phyloP scores from a whole-genome alignment of 805 yeast genomes.

The Ogataea glucozyma region DNA sequence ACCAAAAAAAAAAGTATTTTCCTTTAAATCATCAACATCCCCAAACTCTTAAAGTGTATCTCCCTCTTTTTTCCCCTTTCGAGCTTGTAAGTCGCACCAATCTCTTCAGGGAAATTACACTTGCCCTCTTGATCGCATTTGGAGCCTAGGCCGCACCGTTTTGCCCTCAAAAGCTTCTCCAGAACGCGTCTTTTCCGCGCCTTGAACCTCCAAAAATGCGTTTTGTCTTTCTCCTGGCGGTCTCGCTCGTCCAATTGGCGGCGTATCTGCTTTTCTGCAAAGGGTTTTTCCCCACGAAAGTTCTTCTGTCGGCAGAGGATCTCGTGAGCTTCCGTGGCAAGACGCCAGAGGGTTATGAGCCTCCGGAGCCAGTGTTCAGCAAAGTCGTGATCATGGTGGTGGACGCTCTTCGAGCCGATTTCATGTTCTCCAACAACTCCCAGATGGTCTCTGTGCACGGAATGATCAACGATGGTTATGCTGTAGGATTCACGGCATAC shows the following conservation, averaged over 20 bases:
- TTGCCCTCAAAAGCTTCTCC: not conserved
- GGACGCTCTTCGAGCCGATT: slow-evolving; percentile 92
- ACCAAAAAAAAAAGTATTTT: too few species aligned
- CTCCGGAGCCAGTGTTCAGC: slow-evolving; percentile 51
- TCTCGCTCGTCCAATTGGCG: slow-evolving; percentile 41
- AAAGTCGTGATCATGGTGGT: slow-evolving; percentile 80
- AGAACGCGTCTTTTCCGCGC: slow-evolving; percentile 19
- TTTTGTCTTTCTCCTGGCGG: slow-evolving; percentile 20
- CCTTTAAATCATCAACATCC: too few species aligned
- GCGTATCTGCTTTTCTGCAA: slow-evolving; percentile 66
- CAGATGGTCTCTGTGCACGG: slow-evolving; percentile 66
- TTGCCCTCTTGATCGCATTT: too few species aligned
- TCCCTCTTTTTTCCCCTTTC: too few species aligned
- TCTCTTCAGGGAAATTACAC: too few species aligned
- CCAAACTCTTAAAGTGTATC: too few species aligned
- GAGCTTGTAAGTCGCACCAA: too few species aligned
- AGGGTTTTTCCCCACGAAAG: slow-evolving; percentile 94
- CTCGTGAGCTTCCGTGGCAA: slow-evolving; percentile 36
- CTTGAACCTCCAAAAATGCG: slow-evolving; percentile 19
- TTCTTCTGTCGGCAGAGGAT: slow-evolving; percentile 63
- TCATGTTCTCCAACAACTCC: slow-evolving; percentile 67
- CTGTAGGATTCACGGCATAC: slow-evolving; percentile 86
- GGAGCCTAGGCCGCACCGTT: too few species aligned
- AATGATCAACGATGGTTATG: slow-evolving; percentile 64
- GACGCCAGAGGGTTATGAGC: slow-evolving; percentile 29